A percentile compares a stretch with the other conserved stretches of the same genome.
phyloP scores from a whole-genome alignment of 2,329 filamentous ascomycete genomes.

The Colletotrichum liaoningense region DNA sequence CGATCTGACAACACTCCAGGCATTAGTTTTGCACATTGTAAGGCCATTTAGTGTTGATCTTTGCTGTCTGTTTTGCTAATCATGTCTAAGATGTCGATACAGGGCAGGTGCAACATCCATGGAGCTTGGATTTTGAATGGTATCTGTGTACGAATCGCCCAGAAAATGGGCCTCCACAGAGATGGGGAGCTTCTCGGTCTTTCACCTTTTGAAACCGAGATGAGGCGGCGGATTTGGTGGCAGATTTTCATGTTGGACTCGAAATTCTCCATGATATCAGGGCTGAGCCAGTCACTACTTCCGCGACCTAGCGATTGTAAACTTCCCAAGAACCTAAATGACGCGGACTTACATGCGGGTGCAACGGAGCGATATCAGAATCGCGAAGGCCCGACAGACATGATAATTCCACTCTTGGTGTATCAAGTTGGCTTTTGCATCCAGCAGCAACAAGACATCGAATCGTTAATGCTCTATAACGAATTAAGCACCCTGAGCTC shows the following conservation, averaged over 20 bases:
- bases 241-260: slow-evolving; percentile 69
- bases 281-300: slow-evolving; percentile 66
- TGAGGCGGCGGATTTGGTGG: slow-evolving; percentile 75
- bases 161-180: slow-evolving; percentile 74
- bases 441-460: slow-evolving; percentile 54
- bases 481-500: slow-evolving; percentile 20
- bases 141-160: slow-evolving; percentile 70
- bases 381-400: slow-evolving; percentile 66
- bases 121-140: slow-evolving; percentile 71
- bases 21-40: slow-evolving; percentile 67
- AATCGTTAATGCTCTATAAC: slow-evolving; percentile 54
- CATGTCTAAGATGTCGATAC: slow-evolving; percentile 61
- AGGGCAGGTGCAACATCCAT: slow-evolving; percentile 68
- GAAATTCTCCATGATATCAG: slow-evolving; percentile 67
- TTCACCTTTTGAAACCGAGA: slow-evolving; percentile 72
- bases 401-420: slow-evolving; percentile 66
- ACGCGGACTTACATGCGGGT: slow-evolving; percentile 67
- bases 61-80: neutral
- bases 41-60: slow-evolving; percentile 37
- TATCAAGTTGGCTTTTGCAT: slow-evolving; percentile 63
- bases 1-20: slow-evolving; percentile 68
- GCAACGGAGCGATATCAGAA: slow-evolving; percentile 64
- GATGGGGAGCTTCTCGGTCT: slow-evolving; percentile 68
- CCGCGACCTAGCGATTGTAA: slow-evolving; percentile 66
- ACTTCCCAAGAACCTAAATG: slow-evolving; percentile 70